Conservation (phyloP, 768 basidiomycete genomes). For the Russula olivacea region DNA sequence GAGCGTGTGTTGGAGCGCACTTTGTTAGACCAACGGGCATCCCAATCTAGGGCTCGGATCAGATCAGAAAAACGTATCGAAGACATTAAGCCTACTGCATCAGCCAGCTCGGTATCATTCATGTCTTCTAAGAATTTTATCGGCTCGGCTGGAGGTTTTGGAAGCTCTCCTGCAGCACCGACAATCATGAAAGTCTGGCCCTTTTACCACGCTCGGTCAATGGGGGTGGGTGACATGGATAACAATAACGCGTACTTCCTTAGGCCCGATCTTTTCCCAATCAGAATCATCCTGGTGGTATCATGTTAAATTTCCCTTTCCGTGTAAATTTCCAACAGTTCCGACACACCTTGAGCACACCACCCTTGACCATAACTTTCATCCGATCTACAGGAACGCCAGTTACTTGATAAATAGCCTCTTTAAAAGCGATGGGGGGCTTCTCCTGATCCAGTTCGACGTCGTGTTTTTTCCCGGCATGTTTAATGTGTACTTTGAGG, state of each 20-base stretch:
- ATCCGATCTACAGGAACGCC: conserved; percentile 87
- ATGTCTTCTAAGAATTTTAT: conserved; percentile 90
- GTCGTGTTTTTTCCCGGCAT: conserved; percentile 74
- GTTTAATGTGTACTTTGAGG: conserved; percentile 78
- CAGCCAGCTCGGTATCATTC: conserved; percentile 73
- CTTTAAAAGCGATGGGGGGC: conserved; percentile 72
- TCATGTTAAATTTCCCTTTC: background rate
- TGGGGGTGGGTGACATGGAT: background rate
- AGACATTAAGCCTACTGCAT: conserved; percentile 51
- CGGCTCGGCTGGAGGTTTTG: conserved; percentile 75
- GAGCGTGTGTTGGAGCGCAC: conserved; percentile 31
- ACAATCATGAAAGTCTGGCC: conserved; percentile 91
- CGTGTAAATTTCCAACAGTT: background rate
- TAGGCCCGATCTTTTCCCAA: conserved; percentile 79
- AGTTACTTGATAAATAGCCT: conserved; percentile 70
- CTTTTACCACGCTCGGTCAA: conserved; percentile 35
- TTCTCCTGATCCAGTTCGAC: conserved; percentile 68
- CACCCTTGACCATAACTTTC: conserved; percentile 97
- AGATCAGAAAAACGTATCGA: background rate
- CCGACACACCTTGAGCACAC: conserved; percentile 70
- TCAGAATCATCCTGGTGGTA: conserved; percentile 69
- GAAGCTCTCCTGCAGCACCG: conserved; percentile 87
- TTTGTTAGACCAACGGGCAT: conserved; percentile 80
- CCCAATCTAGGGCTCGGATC: conserved; percentile 40
- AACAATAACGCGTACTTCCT: conserved; percentile 48